Conservation (phyloP, 805 yeast species). For the Saccharomycopsis javanensis region DNA sequence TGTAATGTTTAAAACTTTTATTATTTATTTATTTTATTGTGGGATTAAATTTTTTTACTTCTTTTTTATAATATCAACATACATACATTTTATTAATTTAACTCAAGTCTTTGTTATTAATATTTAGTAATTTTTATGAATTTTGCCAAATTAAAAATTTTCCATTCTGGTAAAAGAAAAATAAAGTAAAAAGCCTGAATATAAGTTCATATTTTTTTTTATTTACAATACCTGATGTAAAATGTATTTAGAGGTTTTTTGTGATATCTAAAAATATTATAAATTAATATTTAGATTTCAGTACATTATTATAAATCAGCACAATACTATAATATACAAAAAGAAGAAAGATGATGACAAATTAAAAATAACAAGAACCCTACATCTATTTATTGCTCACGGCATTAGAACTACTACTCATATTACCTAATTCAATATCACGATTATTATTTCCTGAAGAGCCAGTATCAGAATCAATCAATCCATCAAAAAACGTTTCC, state of each 20-base stretch:
- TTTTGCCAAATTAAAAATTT: no score
- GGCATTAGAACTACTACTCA: background rate
- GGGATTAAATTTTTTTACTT: background rate
- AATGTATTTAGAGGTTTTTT: no score
- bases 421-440: background rate
- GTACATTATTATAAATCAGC: background rate
- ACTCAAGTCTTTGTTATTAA: no score
- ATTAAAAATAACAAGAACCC: no score
- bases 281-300: background rate
- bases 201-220: no score
- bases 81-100: background rate
- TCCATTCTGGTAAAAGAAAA: no score
- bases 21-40: background rate
- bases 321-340: background rate
- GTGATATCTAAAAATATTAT: no score
- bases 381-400: background rate
- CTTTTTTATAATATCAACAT: background rate
- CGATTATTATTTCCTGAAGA: background rate
- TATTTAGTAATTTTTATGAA: no score
- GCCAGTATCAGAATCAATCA: conserved; percentile 53
- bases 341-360: background rate
- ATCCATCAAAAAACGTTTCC: conserved; percentile 81
- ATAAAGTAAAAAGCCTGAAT: no score
- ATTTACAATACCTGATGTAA: no score
- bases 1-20: background rate